Conservation (phyloP, 495 filamentous ascomycete species). For the Oidiodendron maius region DNA sequence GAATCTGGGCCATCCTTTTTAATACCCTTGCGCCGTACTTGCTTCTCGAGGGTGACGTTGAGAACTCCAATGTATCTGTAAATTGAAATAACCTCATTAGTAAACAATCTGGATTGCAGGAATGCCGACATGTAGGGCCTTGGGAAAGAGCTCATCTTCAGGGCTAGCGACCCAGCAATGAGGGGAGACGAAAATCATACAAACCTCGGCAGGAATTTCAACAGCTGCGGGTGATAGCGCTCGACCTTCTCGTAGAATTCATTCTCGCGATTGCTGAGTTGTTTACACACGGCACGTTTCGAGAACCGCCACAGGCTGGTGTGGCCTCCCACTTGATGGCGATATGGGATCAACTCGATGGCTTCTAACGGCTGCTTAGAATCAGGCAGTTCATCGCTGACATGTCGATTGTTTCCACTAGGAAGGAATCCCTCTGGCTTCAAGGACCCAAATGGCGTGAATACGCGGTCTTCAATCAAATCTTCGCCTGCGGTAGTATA, state of each 20-base stretch:
- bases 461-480: constrained; percentile 24
- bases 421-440: constrained; percentile 18
- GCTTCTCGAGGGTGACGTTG: constrained; percentile 94
- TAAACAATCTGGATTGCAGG: constrained; percentile 4
- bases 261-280: constrained; percentile 94
- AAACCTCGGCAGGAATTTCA: constrained; percentile 89
- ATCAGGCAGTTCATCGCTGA: constrained; percentile 39
- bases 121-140: background rate
- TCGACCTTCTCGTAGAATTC: constrained; percentile 98
- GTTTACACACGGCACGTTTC: constrained; percentile 90
- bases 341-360: constrained; percentile 93
- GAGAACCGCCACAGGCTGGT: constrained; percentile 96
- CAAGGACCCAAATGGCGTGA: constrained; percentile 25
- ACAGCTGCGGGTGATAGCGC: constrained; percentile 76
- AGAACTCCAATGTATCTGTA: constrained; percentile 91
- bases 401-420: constrained; percentile 29
- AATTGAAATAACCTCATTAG: constrained; percentile 25
- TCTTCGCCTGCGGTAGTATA: constrained; percentile 23
- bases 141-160: constrained; percentile 27
- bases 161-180: constrained; percentile 14
- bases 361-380: constrained; percentile 68
- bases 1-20: constrained; percentile 22
- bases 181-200: constrained; percentile 28
- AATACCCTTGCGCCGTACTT: constrained; percentile 58
- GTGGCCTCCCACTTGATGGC: constrained; percentile 95